Evolutionary conservation across 2,329 filamentous ascomycete genomes (phyloP), one percentile per base, ranked within the genome.

Genomic region (Cadophora luteo-olivacea): DNA sequence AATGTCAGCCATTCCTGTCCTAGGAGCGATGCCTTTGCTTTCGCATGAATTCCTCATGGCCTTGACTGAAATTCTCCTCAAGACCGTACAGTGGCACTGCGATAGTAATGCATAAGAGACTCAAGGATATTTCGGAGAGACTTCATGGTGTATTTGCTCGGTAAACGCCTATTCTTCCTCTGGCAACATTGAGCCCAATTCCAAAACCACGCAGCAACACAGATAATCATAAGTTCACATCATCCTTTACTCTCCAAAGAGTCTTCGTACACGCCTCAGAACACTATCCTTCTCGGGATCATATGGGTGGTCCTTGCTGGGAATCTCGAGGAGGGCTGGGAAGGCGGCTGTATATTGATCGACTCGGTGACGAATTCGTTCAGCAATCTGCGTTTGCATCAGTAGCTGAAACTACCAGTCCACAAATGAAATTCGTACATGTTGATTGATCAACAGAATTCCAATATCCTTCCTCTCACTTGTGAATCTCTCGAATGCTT

Each of bases 241-340:
- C 49, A 29, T 6, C 38, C 70, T 72, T 79, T 87, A 94, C 83
- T 94, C 88, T 75, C 88, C 88, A 82, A 90, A 90, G 72, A 92
- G 77, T 76, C 90, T 88, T 79, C 88, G 84, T 72, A 99, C 96
- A 74, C 96, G 87, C 82, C 94, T 92, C 82, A 99, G 81, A 54
- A 99, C 95, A 78, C 95, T 98, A 81, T 99, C 96, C 85, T 99
- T 99, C 82, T 99, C 96, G 0, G 96, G 96, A 77, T 99, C 95
- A 79, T 99, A 99, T 1, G 96, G 96, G 80, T 99, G 96, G 80
- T 99, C 96, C 85, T 99, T 99, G 83, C 93, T 97, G 29, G 96
- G 96, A 70, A 99, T 98, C 81, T 99, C 96, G 68, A 99, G 89
- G 65, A 99, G 87, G 25, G 94, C 91, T n/a, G 96, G 96, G 82